Evolutionary conservation across 495 filamentous ascomycete species (phyloP), one percentile per base, ranked within the genome.

Genomic region (Halenospora varia): DNA sequence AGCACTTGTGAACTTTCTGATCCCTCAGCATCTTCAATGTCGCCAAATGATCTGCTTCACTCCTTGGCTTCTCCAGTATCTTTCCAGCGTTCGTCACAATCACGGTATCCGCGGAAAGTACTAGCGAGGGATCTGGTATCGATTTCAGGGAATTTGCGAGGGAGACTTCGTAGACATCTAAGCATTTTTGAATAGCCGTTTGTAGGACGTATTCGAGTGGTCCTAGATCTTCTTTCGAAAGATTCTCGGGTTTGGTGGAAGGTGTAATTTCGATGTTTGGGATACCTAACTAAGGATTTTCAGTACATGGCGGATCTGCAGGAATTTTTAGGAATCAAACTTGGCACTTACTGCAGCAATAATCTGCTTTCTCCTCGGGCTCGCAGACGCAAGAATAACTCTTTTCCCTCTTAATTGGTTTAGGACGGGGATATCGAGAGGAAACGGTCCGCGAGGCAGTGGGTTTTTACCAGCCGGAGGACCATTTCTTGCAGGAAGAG

Each of bases 91-190:
- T 73, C 25, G 86, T 86, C 9, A 93, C 89, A 62, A 97, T 88
- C 24, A 98, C 76, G 1, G 94, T 98, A 67, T 97, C 94, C 1
- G 94, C 94, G 1, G 92, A 89, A 23, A 98, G 80, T 39, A 98
- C 88, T 0, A 98, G 75, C 10, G 81, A 88, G 0, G 91, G 93
- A 60, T 97, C 94, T 6, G 66, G 66, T 23, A 66, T 65, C 0
- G 65, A 64, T 2, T 44, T 55, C 2, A 66, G 62, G 13, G 59
- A n/a, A 41, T 60, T 24, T 55, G 84, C 70, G 48, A 92, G 75
- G 41, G 86, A 83, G 15, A 77, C 70, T 13, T 73, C 66, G 78
- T 98, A 98, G 6, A 97, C 90, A 22, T 83, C 76, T 18, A 86
- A 77, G 25, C 85, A 85, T 69, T 97, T 98, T 62, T 86, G 82